Evolutionary conservation across 2,329 filamentous ascomycete species (phyloP).

Genomic region (Nothophoma quercina): DNA sequence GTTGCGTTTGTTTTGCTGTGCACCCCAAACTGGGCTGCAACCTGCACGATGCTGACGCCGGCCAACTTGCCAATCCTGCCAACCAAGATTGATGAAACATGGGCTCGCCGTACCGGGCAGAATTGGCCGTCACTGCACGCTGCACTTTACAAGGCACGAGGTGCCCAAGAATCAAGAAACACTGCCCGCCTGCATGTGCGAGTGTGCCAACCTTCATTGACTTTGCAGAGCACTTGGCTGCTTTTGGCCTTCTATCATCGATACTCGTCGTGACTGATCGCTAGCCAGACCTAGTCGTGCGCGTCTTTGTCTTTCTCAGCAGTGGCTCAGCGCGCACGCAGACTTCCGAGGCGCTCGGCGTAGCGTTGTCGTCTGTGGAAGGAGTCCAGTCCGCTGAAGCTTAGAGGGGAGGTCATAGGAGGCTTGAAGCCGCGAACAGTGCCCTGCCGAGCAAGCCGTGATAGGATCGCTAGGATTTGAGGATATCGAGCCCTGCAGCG

Average conservation of each 20-base stretch:
- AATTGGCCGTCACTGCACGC: no score
- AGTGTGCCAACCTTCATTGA: constrained; percentile 1
- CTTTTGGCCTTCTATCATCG: background rate
- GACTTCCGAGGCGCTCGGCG: constrained; percentile 1
- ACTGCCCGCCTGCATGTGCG: constrained; percentile 3
- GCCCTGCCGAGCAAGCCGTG: constrained; percentile 39
- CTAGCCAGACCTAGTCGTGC: background rate
- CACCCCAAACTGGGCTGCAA: constrained; percentile 4
- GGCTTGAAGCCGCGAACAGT: constrained; percentile 23
- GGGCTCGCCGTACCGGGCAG: constrained; percentile 6
- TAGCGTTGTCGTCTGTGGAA: constrained; percentile 2
- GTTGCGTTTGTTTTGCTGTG: background rate
- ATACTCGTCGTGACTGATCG: background rate
- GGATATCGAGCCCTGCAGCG: constrained; percentile 27
- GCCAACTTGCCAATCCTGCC: constrained; percentile 14
- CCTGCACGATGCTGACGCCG: constrained; percentile 13
- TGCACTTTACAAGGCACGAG: constrained; percentile 5
- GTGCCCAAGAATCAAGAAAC: constrained; percentile 12
- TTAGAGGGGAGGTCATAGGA: constrained; percentile 14
- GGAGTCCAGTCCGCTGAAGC: constrained; percentile 12
- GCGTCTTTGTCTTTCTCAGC: constrained; percentile 1
- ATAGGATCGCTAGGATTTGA: constrained; percentile 29
- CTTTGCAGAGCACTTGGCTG: constrained; percentile 8
- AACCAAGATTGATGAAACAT: constrained; percentile 9
- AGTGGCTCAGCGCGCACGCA: constrained; percentile 15